Base-by-base conservation (phyloP, 1,284 basidiomycete genomes). In the Uromyces viciae-fabae region DNA sequence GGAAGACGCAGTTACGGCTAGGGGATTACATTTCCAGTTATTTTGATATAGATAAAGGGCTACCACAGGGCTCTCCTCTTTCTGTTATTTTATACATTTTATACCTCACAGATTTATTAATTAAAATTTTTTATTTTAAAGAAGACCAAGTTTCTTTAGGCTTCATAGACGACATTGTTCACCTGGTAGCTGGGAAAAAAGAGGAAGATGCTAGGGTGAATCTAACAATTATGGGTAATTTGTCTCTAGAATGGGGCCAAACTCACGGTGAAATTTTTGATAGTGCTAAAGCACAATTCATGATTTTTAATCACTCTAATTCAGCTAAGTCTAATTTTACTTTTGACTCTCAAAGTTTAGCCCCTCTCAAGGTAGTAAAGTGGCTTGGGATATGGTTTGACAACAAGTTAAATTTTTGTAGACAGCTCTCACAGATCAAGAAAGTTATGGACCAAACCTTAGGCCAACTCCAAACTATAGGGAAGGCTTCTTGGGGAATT, bases 31-130 rank as follows among this genome's bases (percentile, higher is more conserved):
- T 49, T 43, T 80, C 77, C 28, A 22, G 25, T 25, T 31, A 42
- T 8, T 74, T 81, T 38, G 0, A 25, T 0, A 58, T 79, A 4
- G 40, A 38, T 3, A 28, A 78, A n/a, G 66, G 77, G 0, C 54
- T 69, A n/a, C 77, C 68, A 1, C 77, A 80, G 28, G 77, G 77
- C 2, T 78, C 49, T 14, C 76, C 40, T 31, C 73, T 75, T 8
- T 75, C n/a, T 11, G 54, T 62, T 7, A 60, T 62, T 5, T 33
- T 75, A 36, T 75, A 75, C 52, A 60, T 75, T 25, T 38, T 75
- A 15, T 74, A 74, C 72, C 54, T 54, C 31, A 31, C 72, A 7
- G 43, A 25, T 17, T 52, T 74, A 56, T 36, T 75, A 19, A 38
- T 19, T n/a, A 14, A 9, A 11, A 9, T 15, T 17, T 25, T 40